A percentile compares a stretch with the other conserved stretches of the same genome.
These are phyloP conservation scores for Coemansia sp. DNA, from an alignment of 192 early-diverging fungal species.

Conservation along the genomic window DNA sequence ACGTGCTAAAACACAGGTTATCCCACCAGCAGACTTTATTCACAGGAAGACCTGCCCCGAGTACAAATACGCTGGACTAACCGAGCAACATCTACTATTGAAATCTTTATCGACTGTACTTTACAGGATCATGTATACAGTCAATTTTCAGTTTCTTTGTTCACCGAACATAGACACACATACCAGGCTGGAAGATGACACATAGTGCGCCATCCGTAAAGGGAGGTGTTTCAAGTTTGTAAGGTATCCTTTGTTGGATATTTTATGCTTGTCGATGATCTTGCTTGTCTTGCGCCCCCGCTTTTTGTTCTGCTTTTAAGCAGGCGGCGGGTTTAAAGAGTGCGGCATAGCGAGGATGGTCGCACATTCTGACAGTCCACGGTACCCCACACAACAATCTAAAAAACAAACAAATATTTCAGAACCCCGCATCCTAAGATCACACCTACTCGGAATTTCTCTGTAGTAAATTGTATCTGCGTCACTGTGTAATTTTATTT, in stretches of 20 bases:
- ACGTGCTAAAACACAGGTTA: background rate
- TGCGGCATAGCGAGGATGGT: conserved; percentile 48
- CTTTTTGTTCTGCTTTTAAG: conserved; percentile 4
- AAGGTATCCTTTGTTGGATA: background rate
- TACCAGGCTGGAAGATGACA: conserved; percentile 51
- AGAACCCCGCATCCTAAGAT: no score
- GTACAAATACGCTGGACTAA: conserved; percentile 1
- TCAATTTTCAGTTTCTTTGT: conserved; percentile 55
- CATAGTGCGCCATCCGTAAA: conserved; percentile 53
- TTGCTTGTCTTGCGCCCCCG: conserved; percentile 46
- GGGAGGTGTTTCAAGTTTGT: conserved; percentile 26
- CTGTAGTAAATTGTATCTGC: no score
- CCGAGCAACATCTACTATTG: background rate
- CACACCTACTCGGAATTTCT: no score
- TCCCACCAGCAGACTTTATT: background rate
- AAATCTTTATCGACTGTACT: conserved; percentile 49
- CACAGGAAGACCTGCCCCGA: background rate
- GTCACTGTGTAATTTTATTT: no score
- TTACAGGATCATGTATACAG: conserved; percentile 57
- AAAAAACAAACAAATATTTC: background rate
- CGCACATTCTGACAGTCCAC: conserved; percentile 51
- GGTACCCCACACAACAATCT: background rate
- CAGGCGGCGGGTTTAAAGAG: conserved; percentile 24
- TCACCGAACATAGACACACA: conserved; percentile 53
- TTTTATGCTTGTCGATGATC: conserved; percentile 31